Percentiles rank a stretch among this genome's conserved stretches.
phyloP scores from a whole-genome alignment of 2,329 filamentous ascomycete genomes.

The Colletotrichum godetiae region DNA sequence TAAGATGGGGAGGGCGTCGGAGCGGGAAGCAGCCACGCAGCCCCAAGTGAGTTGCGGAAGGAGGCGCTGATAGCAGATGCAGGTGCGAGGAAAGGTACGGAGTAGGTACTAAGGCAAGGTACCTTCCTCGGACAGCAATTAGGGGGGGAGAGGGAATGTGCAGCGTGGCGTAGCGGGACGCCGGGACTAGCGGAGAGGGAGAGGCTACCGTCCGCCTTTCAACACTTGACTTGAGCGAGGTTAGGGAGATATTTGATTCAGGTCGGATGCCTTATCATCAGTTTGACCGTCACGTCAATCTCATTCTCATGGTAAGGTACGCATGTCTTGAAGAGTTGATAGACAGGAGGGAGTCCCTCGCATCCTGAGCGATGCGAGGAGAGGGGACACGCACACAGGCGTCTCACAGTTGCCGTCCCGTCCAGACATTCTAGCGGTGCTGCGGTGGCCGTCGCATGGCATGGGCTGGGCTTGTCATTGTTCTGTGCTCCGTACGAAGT shows the following conservation, averaged over 20 bases:
- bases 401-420: neutral
- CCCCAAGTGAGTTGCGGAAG: slow-evolving; percentile 5
- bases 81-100: neutral
- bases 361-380: neutral
- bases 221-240: too few species aligned
- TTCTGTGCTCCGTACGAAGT: neutral
- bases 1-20: neutral
- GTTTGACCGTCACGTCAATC: neutral
- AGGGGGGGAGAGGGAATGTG: neutral
- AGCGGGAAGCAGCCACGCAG: slow-evolving; percentile 1
- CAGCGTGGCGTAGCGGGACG: slow-evolving; percentile 25
- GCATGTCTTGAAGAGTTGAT: neutral
- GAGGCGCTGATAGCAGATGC: neutral
- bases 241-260: too few species aligned
- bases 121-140: neutral
- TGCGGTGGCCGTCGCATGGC: neutral
- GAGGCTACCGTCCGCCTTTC: neutral
- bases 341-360: neutral
- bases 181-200: slow-evolving; percentile 18
- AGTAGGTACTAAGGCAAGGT: neutral
- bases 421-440: neutral
- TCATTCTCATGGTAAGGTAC: neutral
- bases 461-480: neutral
- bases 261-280: neutral
- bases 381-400: slow-evolving; percentile 9